Evolutionary conservation across 169 alveolate species (phyloP).

Genomic region (Cystoisospora suis): DNA sequence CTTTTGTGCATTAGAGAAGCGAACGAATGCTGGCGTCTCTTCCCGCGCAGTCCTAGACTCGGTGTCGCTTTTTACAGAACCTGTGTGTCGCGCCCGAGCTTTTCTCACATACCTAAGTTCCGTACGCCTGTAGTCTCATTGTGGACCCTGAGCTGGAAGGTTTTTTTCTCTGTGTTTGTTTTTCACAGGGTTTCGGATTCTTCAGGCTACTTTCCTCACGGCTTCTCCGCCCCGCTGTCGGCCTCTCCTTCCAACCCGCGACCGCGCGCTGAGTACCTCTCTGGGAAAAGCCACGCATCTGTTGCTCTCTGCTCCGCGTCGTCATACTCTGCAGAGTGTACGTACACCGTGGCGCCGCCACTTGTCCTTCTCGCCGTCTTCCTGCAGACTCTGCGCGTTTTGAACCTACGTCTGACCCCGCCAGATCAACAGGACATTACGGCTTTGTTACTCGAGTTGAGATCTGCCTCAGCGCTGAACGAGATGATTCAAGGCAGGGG

Average conservation of each 20-base stretch:
- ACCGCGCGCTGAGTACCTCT: too few relatives aligned
- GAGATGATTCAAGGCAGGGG: background rate
- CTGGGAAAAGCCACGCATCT: too few relatives aligned
- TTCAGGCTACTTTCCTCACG: background rate
- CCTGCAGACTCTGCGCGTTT: background rate
- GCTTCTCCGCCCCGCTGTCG: background rate
- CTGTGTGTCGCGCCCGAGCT: too few relatives aligned
- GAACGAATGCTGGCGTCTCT: too few relatives aligned
- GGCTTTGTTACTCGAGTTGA: background rate
- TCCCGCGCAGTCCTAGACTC: too few relatives aligned
- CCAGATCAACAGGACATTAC: background rate
- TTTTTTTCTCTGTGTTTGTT: too few relatives aligned
- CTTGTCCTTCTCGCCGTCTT: background rate
- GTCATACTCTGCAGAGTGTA: background rate
- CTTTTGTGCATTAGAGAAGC: too few relatives aligned
- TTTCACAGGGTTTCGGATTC: too few relatives aligned
- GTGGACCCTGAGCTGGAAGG: too few relatives aligned
- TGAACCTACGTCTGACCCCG: background rate
- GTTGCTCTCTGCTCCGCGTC: background rate
- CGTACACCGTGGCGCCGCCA: conserved; percentile 16
- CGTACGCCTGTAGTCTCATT: too few relatives aligned
- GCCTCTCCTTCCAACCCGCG: background rate
- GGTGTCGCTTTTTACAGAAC: too few relatives aligned
- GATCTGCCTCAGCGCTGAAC: background rate
- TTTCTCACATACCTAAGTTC: too few relatives aligned